Evolutionary conservation across 441 rosid species (phyloP).

Genomic region (Corymbia citriodora): DNA sequence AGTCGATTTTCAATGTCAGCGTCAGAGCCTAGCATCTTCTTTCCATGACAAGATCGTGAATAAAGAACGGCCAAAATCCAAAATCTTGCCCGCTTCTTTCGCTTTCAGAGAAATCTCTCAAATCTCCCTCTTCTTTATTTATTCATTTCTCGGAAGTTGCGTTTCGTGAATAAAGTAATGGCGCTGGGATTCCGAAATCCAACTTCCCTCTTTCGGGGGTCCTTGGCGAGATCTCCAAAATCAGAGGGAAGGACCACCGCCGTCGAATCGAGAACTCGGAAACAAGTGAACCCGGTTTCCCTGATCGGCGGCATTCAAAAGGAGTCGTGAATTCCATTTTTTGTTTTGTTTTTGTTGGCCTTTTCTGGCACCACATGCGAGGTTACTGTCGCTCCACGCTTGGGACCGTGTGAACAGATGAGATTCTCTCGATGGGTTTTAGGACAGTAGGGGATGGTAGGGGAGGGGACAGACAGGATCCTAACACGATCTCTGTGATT

Average conservation of each 20-base stretch:
- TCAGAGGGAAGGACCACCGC: conserved; percentile 12
- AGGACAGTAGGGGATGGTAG: not conserved
- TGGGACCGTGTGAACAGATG: not conserved
- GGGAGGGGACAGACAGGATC: not conserved
- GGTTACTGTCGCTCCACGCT: not conserved
- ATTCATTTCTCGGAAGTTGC: not conserved
- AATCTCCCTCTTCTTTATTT: conserved; percentile 19
- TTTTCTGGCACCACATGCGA: not conserved
- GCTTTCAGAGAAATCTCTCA: conserved; percentile 31
- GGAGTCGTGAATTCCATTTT: not conserved
- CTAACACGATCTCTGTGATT: not conserved
- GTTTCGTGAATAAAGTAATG: not conserved
- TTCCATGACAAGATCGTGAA: not conserved
- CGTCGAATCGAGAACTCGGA: conserved; percentile 16
- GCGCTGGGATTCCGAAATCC: conserved; percentile 41
- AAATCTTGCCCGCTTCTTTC: conserved; percentile 16
- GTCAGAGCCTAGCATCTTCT: conserved; percentile 6
- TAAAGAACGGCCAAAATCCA: conserved; percentile 23
- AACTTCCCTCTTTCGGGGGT: not conserved
- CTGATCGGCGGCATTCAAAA: not conserved
- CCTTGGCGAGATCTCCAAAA: conserved; percentile 22
- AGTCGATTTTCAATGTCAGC: not conserved
- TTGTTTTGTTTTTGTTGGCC: no score
- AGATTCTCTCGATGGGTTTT: not conserved
- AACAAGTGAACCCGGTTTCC: not conserved